These are phyloP conservation scores for Chlamydomonas reinhardtii DNA, from an alignment of 163 green algal genomes.

Conservation along the genomic window DNA sequence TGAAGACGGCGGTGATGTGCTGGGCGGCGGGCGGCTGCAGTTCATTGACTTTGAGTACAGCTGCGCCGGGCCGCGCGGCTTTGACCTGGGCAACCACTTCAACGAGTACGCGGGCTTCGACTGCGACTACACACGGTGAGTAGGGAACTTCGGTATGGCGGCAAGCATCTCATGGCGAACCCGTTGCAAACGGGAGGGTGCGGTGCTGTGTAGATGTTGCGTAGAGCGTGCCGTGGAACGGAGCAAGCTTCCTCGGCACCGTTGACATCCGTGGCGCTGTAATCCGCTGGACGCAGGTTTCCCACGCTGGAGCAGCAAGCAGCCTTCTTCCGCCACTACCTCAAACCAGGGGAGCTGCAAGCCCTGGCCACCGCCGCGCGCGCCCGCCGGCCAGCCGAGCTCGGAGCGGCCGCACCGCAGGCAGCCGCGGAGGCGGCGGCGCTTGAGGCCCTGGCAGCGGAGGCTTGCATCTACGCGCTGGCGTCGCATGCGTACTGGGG, in stretches of 20 bases:
- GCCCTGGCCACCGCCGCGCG: background rate
- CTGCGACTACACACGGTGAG: conserved; percentile 83
- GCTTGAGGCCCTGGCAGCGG: conserved; percentile 71
- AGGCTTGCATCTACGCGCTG: conserved; percentile 90
- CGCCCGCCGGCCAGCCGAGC: background rate
- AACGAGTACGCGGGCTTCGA: conserved; percentile 97
- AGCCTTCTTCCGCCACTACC: conserved; percentile 71
- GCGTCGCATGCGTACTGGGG: conserved; percentile 94
- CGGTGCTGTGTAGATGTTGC: no score
- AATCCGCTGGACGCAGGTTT: conserved; percentile 12
- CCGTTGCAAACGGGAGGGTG: no score
- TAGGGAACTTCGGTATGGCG: no score
- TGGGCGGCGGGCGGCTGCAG: conserved; percentile 67
- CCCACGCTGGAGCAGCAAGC: conserved; percentile 56
- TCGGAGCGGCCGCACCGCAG: background rate
- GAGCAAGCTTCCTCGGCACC: no score
- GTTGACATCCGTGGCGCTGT: no score
- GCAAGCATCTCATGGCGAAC: no score
- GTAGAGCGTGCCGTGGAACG: no score
- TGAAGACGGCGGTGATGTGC: background rate
- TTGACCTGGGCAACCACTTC: conserved; percentile 97
- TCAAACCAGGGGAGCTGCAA: conserved; percentile 35
- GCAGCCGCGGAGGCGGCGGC: conserved; percentile 49
- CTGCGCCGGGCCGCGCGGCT: conserved; percentile 75
- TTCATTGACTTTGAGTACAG: conserved; percentile 99